A percentile compares a stretch with the other conserved stretches of the same genome.
Conservation (phyloP, 306 rosid genomes). For the Astragalus glycyphyllos region DNA sequence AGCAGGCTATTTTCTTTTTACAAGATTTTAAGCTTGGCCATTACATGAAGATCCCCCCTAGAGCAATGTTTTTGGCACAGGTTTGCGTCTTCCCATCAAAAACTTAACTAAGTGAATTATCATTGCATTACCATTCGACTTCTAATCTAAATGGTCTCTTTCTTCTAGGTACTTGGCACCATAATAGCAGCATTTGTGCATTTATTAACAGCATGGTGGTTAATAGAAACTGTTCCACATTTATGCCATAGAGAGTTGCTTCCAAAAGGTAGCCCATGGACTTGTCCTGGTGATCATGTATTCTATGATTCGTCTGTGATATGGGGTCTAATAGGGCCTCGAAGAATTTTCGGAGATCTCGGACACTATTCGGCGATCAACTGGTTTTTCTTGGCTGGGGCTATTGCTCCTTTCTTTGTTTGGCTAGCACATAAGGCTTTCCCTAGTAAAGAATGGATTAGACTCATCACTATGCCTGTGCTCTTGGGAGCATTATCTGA, state of each 20-base stretch:
- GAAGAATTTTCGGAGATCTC: slow-evolving; percentile 76
- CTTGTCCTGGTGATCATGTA: slow-evolving; percentile 88
- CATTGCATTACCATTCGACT: background rate
- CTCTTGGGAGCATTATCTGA: slow-evolving; percentile 57
- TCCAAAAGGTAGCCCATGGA: slow-evolving; percentile 83
- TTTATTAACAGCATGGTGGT: slow-evolving; percentile 87
- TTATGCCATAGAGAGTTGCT: slow-evolving; percentile 69
- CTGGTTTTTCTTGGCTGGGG: slow-evolving; percentile 84
- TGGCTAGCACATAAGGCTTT: slow-evolving; percentile 82
- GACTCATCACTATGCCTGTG: slow-evolving; percentile 73
- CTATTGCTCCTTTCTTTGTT: slow-evolving; percentile 71
- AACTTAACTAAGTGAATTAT: background rate
- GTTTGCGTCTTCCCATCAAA: slow-evolving; percentile 41
- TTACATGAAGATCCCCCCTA: slow-evolving; percentile 94
- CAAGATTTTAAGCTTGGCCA: slow-evolving; percentile 95
- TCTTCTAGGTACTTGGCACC: slow-evolving; percentile 64
- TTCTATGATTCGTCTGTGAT: slow-evolving; percentile 86
- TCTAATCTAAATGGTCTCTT: background rate
- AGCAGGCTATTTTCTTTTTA: slow-evolving; percentile 69
- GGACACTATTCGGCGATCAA: slow-evolving; percentile 75
- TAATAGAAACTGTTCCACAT: slow-evolving; percentile 70
- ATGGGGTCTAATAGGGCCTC: slow-evolving; percentile 86
- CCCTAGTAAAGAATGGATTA: slow-evolving; percentile 73
- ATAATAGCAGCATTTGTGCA: slow-evolving; percentile 64
- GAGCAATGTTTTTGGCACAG: slow-evolving; percentile 86